Base-by-base conservation (phyloP, 495 filamentous ascomycete genomes). In the Aspergillus steynii region DNA sequence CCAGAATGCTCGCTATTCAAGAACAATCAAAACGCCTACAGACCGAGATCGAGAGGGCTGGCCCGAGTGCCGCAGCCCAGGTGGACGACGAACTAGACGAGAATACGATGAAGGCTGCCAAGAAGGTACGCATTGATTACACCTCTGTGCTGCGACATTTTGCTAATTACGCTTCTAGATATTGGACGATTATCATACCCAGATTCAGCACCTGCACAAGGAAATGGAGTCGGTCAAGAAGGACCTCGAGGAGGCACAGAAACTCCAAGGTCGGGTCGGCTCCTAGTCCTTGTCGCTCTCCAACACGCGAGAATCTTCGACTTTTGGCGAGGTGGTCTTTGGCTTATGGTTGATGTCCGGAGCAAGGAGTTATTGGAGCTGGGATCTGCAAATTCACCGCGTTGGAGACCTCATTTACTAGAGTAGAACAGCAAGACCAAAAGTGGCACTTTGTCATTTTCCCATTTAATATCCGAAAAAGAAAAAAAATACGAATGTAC, bases 101-200 rank as follows among this genome's bases (percentile, higher is more conserved):
- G 73, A 87, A 90, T 68, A 85, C 88, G 48, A 82, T 91, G 80
- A 87, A 85, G 74, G 88, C 85, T 64, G 88, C 92, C 32, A 92
- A 90, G 73, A 93, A 96, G 89, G 94, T 96, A 74, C 54, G 86
- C 50, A 20, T 45, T 34, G 27, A 2, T 9, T 29, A 32, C 4
- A 15, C 32, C 0, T 14, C 2, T 42, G 34, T 46, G 1, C 20
- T 6, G 27, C 14, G 26, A 52, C 9, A 7, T 31, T 20, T 68
- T 47, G 58, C 65, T 67, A 61, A 63, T 32, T 20, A 29, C 66
- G 28, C 29, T 5, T 29, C 48, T 25, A 97, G 95, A 90, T 98
- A 55, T 76, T 99, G 56, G 87, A 90, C 65, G 91, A 93, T 66
- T 98, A 96, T 71, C 90, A 92, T 63, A 86, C 86, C 61, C 96